A percentile compares a stretch with the other conserved stretches of the same genome.
phyloP scores from a whole-genome alignment of 768 basidiomycete species.

The Boletus tylopilopsis region DNA sequence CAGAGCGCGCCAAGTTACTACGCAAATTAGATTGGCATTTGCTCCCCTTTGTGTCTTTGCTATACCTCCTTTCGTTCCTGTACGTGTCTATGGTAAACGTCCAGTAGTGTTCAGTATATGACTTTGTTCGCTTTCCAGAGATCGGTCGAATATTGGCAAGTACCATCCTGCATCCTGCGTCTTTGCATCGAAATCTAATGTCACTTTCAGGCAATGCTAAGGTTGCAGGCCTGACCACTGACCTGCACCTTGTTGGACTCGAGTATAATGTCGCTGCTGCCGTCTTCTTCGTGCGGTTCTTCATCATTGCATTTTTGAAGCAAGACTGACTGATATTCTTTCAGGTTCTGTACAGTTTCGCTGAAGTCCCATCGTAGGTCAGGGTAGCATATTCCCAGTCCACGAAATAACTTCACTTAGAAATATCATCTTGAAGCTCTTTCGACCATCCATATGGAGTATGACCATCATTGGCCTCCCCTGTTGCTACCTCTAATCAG shows the following conservation, averaged over 20 bases:
- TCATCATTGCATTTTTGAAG: background rate
- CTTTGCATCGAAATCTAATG: background rate
- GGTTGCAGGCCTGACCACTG: constrained; percentile 43
- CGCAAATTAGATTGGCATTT: constrained; percentile 45
- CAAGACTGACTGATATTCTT: background rate
- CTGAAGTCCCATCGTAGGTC: constrained; percentile 38
- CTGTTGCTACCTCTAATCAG: constrained; percentile 6
- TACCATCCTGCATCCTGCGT: background rate
- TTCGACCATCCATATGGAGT: constrained; percentile 37
- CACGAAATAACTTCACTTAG: constrained; percentile 18
- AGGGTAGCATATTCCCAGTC: background rate
- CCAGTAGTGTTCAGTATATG: background rate
- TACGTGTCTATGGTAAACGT: constrained; percentile 22
- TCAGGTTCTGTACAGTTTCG: constrained; percentile 36
- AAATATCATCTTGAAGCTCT: constrained; percentile 36
- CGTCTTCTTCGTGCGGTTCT: constrained; percentile 33
- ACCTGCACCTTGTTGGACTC: constrained; percentile 33
- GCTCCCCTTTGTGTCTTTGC: constrained; percentile 41
- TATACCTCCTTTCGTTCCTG: constrained; percentile 47
- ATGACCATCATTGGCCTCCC: background rate
- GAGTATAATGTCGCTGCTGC: constrained; percentile 37
- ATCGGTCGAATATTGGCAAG: constrained; percentile 44
- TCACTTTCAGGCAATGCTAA: constrained; percentile 35
- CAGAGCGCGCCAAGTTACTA: constrained; percentile 28
- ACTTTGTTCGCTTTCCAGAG: constrained; percentile 22